A percentile compares a stretch with the other conserved stretches of the same genome.
Evolutionary conservation across 1,139 yeast species (phyloP).

Genomic region (Geotrichum histeridarum): DNA sequence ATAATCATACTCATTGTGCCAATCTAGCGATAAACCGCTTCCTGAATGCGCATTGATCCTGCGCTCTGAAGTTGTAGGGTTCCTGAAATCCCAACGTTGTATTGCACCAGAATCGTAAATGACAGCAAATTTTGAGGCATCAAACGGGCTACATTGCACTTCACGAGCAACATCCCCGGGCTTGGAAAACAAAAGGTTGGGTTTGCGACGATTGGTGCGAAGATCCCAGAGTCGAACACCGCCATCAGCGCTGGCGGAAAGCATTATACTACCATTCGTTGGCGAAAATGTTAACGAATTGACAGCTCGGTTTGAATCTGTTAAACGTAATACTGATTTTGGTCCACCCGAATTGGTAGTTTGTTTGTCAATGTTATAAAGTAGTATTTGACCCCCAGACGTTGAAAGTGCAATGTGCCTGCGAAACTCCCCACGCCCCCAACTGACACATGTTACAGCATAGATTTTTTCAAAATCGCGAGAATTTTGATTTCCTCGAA

Average conservation of each 20-base stretch:
- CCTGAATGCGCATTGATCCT: slow-evolving; percentile 87
- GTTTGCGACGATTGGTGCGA: slow-evolving; percentile 48
- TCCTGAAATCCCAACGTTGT: slow-evolving; percentile 76
- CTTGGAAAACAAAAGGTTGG: slow-evolving; percentile 47
- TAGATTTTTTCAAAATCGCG: slow-evolving; percentile 32
- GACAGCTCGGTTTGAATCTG: slow-evolving; percentile 76
- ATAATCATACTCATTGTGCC: slow-evolving; percentile 81
- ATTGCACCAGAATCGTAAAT: slow-evolving; percentile 89
- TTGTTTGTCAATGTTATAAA: slow-evolving; percentile 43
- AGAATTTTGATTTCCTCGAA: slow-evolving; percentile 24
- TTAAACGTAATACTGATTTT: slow-evolving; percentile 40
- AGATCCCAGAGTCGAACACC: slow-evolving; percentile 84
- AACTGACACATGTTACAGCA: slow-evolving; percentile 36
- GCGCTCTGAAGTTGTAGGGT: slow-evolving; percentile 46
- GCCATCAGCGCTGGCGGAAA: slow-evolving; percentile 93
- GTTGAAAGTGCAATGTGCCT: slow-evolving; percentile 32
- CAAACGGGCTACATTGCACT: slow-evolving; percentile 39
- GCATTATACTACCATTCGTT: slow-evolving; percentile 53
- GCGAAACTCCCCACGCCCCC: slow-evolving; percentile 34
- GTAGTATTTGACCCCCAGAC: slow-evolving; percentile 38
- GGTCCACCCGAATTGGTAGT: not conserved
- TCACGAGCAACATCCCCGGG: slow-evolving; percentile 42
- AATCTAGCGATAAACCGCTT: slow-evolving; percentile 80
- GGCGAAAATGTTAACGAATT: slow-evolving; percentile 71
- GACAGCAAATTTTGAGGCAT: slow-evolving; percentile 51